Conservation (phyloP, 495 filamentous ascomycete species). For the Penicillium arizonense region DNA sequence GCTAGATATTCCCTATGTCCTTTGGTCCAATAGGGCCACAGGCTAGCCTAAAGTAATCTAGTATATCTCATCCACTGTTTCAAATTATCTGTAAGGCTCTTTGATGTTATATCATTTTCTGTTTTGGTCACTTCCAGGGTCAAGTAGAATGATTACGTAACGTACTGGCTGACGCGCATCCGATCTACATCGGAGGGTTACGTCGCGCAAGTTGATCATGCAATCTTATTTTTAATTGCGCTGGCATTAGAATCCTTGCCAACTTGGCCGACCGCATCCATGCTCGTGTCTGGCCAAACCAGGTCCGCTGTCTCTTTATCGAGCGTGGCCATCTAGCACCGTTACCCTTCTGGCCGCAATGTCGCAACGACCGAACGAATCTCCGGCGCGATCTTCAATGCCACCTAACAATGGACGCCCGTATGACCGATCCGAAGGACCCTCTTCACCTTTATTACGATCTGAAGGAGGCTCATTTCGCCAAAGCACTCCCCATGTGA, state of each 20-base stretch:
- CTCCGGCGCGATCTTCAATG: slow-evolving; percentile 13
- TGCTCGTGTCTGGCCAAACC: slow-evolving; percentile 16
- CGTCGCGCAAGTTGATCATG: slow-evolving; percentile 4
- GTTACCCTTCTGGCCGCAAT: slow-evolving; percentile 21
- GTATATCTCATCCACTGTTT: no score
- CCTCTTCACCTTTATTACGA: slow-evolving; percentile 7
- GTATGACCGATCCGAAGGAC: slow-evolving; percentile 1
- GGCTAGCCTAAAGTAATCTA: background rate
- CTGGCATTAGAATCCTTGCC: background rate
- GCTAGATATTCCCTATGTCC: slow-evolving; percentile 40
- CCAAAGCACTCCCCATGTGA: slow-evolving; percentile 25
- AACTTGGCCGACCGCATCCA: slow-evolving; percentile 9
- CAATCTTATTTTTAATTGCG: background rate
- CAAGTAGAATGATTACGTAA: slow-evolving; percentile 18
- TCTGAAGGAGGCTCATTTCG: slow-evolving; percentile 20
- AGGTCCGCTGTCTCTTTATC: slow-evolving; percentile 22
- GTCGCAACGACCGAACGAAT: slow-evolving; percentile 23
- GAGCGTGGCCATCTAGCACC: slow-evolving; percentile 23
- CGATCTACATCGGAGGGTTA: slow-evolving; percentile 14
- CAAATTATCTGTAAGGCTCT: no score
- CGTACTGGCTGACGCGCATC: slow-evolving; percentile 14
- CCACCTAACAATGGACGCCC: slow-evolving; percentile 15
- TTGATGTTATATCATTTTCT: no score
- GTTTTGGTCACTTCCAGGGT: background rate
- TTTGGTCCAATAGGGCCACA: background rate